A percentile compares a stretch with the other conserved stretches of the same genome.
Conservation (phyloP, 768 basidiomycete genomes). For the Pulveroboletus sp. region DNA sequence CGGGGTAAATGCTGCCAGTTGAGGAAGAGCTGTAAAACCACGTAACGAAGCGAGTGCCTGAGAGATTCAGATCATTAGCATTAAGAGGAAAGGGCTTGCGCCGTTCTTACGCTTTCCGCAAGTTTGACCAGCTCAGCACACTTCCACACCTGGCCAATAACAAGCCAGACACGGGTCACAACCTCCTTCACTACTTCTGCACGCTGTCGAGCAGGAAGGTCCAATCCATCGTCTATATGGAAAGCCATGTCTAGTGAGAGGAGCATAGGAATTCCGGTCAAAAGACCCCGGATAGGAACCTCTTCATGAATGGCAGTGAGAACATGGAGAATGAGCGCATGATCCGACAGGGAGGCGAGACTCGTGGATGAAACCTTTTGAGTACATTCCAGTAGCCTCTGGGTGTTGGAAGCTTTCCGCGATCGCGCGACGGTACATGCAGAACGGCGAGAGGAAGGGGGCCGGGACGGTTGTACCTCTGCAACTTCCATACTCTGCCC, state of each 20-base stretch:
- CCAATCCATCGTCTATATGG: conserved; percentile 37
- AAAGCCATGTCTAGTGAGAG: conserved; percentile 61
- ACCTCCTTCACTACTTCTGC: conserved; percentile 56
- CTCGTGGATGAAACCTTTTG: conserved; percentile 39
- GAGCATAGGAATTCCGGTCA: conserved; percentile 83
- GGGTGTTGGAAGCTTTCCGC: conserved; percentile 53
- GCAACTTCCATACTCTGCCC: conserved; percentile 16
- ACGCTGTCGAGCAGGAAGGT: conserved; percentile 39
- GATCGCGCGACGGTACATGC: conserved; percentile 45
- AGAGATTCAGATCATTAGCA: conserved; percentile 13
- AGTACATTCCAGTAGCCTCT: conserved; percentile 47
- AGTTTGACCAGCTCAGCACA: conserved; percentile 47
- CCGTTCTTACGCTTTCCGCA: conserved; percentile 50
- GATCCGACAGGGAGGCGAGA: conserved; percentile 67
- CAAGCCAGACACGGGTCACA: conserved; percentile 59
- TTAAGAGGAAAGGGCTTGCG: conserved; percentile 12
- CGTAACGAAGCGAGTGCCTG: conserved; percentile 47
- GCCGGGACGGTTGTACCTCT: conserved; percentile 27
- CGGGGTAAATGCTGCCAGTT: conserved; percentile 31
- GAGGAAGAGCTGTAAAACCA: conserved; percentile 35
- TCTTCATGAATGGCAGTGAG: conserved; percentile 64
- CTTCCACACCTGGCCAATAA: conserved; percentile 69
- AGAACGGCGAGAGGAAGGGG: conserved; percentile 44
- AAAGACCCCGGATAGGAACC: conserved; percentile 67
- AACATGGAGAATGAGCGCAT: conserved; percentile 63